Percentiles rank a stretch among this genome's conserved stretches.
Conservation (phyloP, 768 basidiomycete species). For the Rhodosporidiobolus sp. region DNA sequence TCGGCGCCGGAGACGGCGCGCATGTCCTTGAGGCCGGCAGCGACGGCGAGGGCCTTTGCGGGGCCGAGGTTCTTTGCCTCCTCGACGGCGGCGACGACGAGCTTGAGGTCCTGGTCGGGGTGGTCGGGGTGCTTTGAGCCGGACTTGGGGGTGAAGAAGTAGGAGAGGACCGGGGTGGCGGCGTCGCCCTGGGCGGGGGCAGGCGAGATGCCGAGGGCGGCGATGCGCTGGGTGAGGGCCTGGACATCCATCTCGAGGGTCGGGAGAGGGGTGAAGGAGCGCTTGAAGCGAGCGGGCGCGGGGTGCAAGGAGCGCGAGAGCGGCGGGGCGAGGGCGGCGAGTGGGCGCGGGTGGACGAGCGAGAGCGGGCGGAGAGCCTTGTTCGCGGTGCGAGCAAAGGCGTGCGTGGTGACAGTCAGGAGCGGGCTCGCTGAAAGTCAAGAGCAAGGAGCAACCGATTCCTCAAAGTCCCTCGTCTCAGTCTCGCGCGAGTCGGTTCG, state of each 20-base stretch:
- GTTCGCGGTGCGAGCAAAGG: background rate
- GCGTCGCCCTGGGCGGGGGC: background rate
- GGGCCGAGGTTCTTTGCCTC: constrained; percentile 42
- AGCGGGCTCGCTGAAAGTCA: background rate
- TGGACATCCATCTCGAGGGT: constrained; percentile 25
- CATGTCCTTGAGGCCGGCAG: constrained; percentile 44
- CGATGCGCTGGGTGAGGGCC: constrained; percentile 20
- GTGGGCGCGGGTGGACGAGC: background rate
- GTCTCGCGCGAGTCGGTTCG: too few species aligned
- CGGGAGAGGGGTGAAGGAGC: constrained; percentile 19
- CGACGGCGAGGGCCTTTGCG: constrained; percentile 40
- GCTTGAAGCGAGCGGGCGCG: background rate
- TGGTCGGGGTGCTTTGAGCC: constrained; percentile 39
- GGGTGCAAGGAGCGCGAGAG: background rate
- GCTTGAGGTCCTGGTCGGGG: constrained; percentile 34
- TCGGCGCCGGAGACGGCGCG: constrained; percentile 38
- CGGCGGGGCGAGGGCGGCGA: background rate
- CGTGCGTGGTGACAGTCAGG: constrained; percentile 5
- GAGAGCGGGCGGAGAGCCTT: constrained; percentile 4
- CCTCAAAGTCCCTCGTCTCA: too few species aligned
- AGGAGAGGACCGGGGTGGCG: constrained; percentile 21
- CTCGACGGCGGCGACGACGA: constrained; percentile 43
- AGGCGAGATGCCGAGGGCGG: constrained; percentile 14
- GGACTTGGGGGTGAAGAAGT: constrained; percentile 45
- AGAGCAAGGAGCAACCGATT: too few species aligned